These are phyloP conservation scores for Heterobasidion occidentale DNA, from an alignment of 1,284 basidiomycete species.

Conservation along the genomic window DNA sequence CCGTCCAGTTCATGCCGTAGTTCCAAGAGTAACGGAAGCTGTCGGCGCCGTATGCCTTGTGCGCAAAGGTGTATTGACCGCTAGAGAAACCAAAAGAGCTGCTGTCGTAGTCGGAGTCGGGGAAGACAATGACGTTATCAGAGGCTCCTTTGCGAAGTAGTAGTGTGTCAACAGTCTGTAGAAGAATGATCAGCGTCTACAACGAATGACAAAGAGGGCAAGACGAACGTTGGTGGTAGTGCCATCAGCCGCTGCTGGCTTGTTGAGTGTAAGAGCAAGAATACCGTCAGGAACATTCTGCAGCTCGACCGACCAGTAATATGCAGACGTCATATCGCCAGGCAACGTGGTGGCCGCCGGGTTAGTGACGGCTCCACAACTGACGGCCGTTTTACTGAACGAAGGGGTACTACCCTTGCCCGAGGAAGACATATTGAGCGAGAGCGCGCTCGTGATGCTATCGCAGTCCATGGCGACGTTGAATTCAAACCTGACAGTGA, in stretches of 20 bases:
- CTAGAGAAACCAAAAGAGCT: conserved; percentile 52
- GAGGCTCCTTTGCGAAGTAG: conserved; percentile 70
- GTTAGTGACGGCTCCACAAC: conserved; percentile 38
- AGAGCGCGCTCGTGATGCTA: conserved; percentile 52
- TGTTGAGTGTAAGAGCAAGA: conserved; percentile 61
- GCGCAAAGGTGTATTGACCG: conserved; percentile 67
- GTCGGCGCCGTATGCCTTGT: conserved; percentile 82
- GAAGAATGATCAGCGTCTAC: conserved; percentile 8
- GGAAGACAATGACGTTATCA: conserved; percentile 79
- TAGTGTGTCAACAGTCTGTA: conserved; percentile 62
- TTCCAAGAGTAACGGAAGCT: conserved; percentile 80
- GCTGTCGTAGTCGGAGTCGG: conserved; percentile 68
- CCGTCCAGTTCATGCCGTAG: conserved; percentile 80
- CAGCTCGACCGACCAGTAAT: conserved; percentile 69
- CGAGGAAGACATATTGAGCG: conserved; percentile 63
- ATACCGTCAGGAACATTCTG: conserved; percentile 74
- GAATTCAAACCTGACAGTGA: conserved; percentile 73
- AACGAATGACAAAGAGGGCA: not conserved
- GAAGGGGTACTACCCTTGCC: conserved; percentile 51
- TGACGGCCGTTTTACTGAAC: conserved; percentile 33
- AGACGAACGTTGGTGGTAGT: conserved; percentile 47
- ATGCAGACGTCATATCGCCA: conserved; percentile 51
- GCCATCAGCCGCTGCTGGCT: conserved; percentile 37
- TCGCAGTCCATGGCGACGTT: conserved; percentile 70
- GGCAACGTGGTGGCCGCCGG: conserved; percentile 38